Evolutionary conservation across 139 green algal genomes (phyloP), one percentile per base, ranked within the genome.

Genomic region (Klebsormidium nitens): DNA sequence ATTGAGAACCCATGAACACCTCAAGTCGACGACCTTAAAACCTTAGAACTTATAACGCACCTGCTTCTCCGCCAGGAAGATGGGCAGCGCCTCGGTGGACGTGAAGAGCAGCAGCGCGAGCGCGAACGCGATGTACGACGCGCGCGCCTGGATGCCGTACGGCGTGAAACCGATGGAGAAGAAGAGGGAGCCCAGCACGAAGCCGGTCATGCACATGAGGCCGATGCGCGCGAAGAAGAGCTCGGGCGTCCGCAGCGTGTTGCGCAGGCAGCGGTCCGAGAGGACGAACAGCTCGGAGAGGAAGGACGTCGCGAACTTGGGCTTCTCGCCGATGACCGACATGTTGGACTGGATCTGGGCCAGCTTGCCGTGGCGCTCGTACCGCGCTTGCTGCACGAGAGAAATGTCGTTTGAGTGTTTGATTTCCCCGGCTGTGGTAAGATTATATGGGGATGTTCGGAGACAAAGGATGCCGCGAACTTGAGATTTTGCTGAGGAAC

Each of bases 71-170:
- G 61, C 32, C 19, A 81, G 44, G 74, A 81, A 81, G 29, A 81
- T 72, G 17, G 74, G 74, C 8, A 81, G 74, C 23, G 36, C 74
- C 42, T 81, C 72, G 28, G 63, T 82, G 59, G 74, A 76, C n/a
- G 72, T 81, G 59, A 81, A 81, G 6, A 81, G n/a, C 32, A 81
- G 49, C 19, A 81, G 72, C 5, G 74, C 74, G 28, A 67, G 39
- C 23, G 74, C 36, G 74, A 81, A 81, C 26, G 74, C 72, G 60
- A 82, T 83, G 35, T 80, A 73, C 6, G 60, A 66, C 39, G 32
- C 5, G 14, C 74, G 72, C 36, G 72, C 34, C 1, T 48, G n/a
- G 32, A 82, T 44, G n/a, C 60, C 73, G 29, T 63, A 11, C 31
- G 28, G 23, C 47, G 59, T 64, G 46, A 48, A 52, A 8, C 47